Evolutionary conservation across 805 yeast species (phyloP).

Genomic region (Cyberlindnera suaveolens): DNA sequence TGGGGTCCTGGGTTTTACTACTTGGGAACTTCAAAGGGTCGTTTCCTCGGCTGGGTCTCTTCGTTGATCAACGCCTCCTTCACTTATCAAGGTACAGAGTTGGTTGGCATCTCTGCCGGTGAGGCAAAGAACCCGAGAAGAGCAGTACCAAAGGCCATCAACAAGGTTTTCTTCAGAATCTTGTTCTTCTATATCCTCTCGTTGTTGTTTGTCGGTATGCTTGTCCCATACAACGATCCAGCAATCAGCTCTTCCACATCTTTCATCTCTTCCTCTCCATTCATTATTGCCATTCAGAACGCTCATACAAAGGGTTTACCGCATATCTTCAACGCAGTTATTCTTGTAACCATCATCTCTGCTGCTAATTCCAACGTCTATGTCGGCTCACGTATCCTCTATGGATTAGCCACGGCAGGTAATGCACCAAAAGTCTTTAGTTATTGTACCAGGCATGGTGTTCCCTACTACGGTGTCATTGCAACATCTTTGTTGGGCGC

Average conservation of each 20-base stretch:
- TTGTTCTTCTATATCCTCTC: constrained; percentile 59
- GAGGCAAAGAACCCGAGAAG: constrained; percentile 57
- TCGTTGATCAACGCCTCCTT: constrained; percentile 69
- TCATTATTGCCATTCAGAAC: constrained; percentile 62
- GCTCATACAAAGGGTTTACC: constrained; percentile 64
- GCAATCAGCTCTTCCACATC: constrained; percentile 30
- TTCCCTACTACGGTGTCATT: constrained; percentile 53
- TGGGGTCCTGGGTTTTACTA: constrained; percentile 62
- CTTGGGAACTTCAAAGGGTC: constrained; percentile 41
- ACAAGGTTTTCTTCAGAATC: constrained; percentile 62
- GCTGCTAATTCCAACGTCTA: constrained; percentile 76
- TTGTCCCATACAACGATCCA: constrained; percentile 61
- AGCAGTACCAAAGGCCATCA: constrained; percentile 55
- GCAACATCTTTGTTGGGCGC: constrained; percentile 56
- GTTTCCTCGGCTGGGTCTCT: constrained; percentile 65
- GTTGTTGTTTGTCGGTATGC: constrained; percentile 60
- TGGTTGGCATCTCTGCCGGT: constrained; percentile 71
- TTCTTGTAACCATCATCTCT: constrained; percentile 57
- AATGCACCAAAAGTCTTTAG: constrained; percentile 52
- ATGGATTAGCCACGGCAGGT: constrained; percentile 52
- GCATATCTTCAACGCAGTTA: constrained; percentile 66
- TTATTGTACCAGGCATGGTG: constrained; percentile 49
- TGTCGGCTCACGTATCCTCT: constrained; percentile 65
- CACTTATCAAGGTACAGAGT: constrained; percentile 76
- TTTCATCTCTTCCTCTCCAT: constrained; percentile 55